phyloP scores from a whole-genome alignment of 176 grass and related monocot species.

The Bromus sterilis region DNA sequence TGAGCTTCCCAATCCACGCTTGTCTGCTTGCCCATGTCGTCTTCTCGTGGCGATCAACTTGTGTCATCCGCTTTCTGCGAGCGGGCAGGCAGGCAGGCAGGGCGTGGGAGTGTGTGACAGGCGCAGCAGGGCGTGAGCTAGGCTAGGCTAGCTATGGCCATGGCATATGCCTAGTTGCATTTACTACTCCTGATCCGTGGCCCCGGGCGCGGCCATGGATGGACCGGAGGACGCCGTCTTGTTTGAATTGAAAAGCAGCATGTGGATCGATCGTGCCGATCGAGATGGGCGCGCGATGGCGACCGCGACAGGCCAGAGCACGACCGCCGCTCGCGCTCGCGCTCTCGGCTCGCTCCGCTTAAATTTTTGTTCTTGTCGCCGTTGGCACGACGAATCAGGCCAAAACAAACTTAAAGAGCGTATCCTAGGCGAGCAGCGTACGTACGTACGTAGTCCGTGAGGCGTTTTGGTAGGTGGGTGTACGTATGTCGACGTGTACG shows the following conservation, averaged over 20 bases:
- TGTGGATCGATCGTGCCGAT: not conserved
- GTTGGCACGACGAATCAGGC: not conserved
- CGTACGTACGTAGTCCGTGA: not conserved
- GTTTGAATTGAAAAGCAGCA: not conserved
- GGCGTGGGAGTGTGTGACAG: not conserved
- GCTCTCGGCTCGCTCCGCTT: not conserved
- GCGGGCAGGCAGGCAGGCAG: too few species aligned
- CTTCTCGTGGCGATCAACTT: conserved; percentile 12
- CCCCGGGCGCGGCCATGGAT: not conserved
- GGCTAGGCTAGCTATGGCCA: not conserved
- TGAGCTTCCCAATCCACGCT: conserved; percentile 6
- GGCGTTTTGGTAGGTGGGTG: not conserved
- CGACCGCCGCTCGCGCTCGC: too few species aligned
- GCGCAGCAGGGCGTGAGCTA: not conserved
- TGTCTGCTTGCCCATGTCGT: not conserved
- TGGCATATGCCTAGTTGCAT: not conserved
- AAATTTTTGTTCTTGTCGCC: not conserved
- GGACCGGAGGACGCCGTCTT: not conserved
- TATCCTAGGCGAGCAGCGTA: not conserved
- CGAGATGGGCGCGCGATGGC: not conserved
- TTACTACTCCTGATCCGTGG: not conserved
- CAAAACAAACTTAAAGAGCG: not conserved
- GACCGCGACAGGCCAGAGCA: not conserved
- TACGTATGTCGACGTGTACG: not conserved
- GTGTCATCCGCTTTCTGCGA: not conserved